Base-by-base conservation (phyloP, 345 rosid species). In the Populus deltoides region DNA sequence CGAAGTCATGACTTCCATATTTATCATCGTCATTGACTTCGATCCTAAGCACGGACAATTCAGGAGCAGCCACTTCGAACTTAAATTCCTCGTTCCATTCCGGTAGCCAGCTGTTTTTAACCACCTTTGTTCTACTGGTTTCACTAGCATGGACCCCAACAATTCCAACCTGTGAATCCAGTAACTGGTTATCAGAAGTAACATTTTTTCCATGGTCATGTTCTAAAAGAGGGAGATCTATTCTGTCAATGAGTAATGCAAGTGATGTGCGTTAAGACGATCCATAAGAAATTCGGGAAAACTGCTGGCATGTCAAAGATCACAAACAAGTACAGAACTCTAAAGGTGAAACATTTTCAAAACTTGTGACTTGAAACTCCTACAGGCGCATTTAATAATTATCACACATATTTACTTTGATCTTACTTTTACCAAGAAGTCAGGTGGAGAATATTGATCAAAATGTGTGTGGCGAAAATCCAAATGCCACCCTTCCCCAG, bases 21-120 rank as follows among this genome's bases (percentile, higher is more conserved):
- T 75, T 66, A 69, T 92, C 92, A 27, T 79, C 72, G 70, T 92
- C 97, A 1, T 11, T 47, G 29, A 86, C 90, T 57, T 85, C 83
- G 45, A 92, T 80, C 41, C 90, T 71, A 45, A 90, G 91, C 70
- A 92, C 41, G 8, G 91, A 92, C 73, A 90, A 43, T 78, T 89
- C 90, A 2, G 92, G 91, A 70, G 83, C 86, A 2, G 77, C 70
- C 8, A 92, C 79, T 3, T 27, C 73, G 79, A 90, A 90, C 53
- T 70, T 75, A 29, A 89, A 92, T 70, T 77, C 90, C 83, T 86
- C 27, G 29, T 89, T 74, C 93, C 75, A 71, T 65, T 71, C 76
- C 6, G 75, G 76, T 43, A 71, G 45, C 81, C 80, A 70, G 59
- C 71, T 39, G 57, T 92, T 85, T 51, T 80, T 82, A 0, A 82